These are phyloP conservation scores for Leccinellum luteum DNA, from an alignment of 768 basidiomycete genomes.

Conservation along the genomic window DNA sequence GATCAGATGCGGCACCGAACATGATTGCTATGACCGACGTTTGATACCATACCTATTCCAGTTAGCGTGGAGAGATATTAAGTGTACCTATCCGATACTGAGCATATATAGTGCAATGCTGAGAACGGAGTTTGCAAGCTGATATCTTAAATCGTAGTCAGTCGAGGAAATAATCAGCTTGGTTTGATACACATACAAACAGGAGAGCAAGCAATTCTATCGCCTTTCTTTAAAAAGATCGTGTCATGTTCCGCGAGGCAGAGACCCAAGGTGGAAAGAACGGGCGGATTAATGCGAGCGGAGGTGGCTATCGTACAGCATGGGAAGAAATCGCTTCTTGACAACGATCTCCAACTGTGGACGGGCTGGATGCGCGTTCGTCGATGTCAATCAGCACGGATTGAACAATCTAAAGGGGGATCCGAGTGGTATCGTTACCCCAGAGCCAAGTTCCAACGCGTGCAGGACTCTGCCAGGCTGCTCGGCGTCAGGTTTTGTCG, in stretches of 20 bases:
- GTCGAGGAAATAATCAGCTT: neutral
- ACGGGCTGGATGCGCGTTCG: constrained; percentile 1
- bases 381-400: neutral
- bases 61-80: neutral
- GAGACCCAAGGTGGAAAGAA: no score
- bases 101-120: neutral
- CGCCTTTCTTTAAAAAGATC: neutral
- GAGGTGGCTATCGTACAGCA: constrained; percentile 1
- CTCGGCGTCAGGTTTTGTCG: neutral
- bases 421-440: neutral
- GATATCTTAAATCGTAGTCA: neutral
- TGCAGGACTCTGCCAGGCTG: neutral
- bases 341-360: constrained; percentile 7
- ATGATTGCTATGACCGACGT: neutral
- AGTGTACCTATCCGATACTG: neutral
- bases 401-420: neutral
- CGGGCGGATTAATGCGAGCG: neutral
- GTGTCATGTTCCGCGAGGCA: neutral
- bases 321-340: constrained; percentile 2
- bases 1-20: neutral
- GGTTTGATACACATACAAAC: neutral
- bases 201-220: neutral
- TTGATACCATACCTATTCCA: neutral
- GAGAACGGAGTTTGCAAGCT: neutral
- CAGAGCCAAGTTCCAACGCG: constrained; percentile 3